These are phyloP conservation scores for Lenwebbia sp. DNA, from an alignment of 345 rosid genomes.

Conservation along the genomic window DNA sequence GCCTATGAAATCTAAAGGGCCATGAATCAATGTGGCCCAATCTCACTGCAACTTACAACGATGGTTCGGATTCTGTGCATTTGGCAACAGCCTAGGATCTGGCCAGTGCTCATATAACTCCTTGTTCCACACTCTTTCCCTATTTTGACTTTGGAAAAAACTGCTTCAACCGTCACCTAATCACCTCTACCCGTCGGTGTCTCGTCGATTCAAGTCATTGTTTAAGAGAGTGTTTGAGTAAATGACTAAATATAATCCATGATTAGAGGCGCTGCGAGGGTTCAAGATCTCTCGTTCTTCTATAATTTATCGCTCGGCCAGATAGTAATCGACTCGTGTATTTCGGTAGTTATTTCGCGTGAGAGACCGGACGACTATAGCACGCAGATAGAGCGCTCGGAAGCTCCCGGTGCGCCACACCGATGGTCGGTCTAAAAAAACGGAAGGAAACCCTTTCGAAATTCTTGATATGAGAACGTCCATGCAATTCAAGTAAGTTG, in stretches of 20 bases:
- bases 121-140: neutral
- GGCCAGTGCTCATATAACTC: neutral
- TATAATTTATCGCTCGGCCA: accelerated
- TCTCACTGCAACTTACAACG: neutral
- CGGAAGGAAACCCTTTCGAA: neutral
- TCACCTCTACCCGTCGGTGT: neutral
- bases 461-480: neutral
- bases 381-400: no score
- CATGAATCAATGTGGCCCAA: neutral
- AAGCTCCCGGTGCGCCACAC: neutral
- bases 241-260: neutral
- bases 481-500: neutral
- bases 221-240: neutral
- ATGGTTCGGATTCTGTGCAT: neutral
- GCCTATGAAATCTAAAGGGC: neutral
- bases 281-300: accelerated
- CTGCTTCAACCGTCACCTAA: neutral
- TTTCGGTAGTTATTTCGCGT: neutral
- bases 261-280: neutral
- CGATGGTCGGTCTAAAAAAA: neutral
- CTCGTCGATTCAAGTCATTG: neutral
- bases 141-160: neutral
- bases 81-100: neutral
- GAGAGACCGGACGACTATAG: neutral
- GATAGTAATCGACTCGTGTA: neutral